Percentiles rank a stretch among this genome's conserved stretches.
These are phyloP conservation scores for Acrodontium crateriforme DNA, from an alignment of 2,329 filamentous ascomycete species.

Conservation along the genomic window DNA sequence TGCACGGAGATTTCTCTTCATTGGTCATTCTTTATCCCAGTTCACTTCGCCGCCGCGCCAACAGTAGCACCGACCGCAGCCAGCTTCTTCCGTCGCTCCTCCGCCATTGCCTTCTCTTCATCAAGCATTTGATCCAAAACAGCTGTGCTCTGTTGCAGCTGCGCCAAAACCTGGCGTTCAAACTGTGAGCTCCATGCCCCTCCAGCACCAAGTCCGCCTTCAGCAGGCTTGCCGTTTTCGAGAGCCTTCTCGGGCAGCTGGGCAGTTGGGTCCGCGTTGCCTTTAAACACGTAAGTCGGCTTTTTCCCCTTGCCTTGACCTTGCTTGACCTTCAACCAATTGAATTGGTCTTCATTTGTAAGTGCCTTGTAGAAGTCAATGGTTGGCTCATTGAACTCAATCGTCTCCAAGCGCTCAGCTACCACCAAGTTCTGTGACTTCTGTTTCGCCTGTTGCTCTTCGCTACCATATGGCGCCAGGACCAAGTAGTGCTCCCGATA, in stretches of 20 bases:
- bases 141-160: conserved; percentile 45
- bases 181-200: conserved; percentile 33
- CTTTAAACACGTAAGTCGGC: conserved; percentile 38
- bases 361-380: conserved; percentile 82
- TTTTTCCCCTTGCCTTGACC: conserved; percentile 41
- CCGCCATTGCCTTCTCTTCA: conserved; percentile 16
- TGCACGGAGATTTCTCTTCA: too few relatives aligned
- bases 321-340: conserved; percentile 40
- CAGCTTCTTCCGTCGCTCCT: conserved; percentile 17
- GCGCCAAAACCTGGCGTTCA: conserved; percentile 17
- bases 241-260: conserved; percentile 57
- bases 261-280: conserved; percentile 48
- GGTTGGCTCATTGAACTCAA: conserved; percentile 94
- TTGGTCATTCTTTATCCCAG: too few relatives aligned
- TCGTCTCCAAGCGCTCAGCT: conserved; percentile 78
- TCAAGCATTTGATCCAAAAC: conserved; percentile 37
- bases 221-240: conserved; percentile 52
- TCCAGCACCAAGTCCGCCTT: conserved; percentile 51
- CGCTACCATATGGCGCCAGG: conserved; percentile 72
- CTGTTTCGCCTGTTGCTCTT: conserved; percentile 59
- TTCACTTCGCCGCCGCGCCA: conserved; percentile 11
- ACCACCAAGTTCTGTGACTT: conserved; percentile 51
- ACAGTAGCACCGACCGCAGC: conserved; percentile 13
- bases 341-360: conserved; percentile 54
- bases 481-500: conserved; percentile 89